Evolutionary conservation across 805 yeast genomes (phyloP).

Genomic region (Ogataea degrootiae): DNA sequence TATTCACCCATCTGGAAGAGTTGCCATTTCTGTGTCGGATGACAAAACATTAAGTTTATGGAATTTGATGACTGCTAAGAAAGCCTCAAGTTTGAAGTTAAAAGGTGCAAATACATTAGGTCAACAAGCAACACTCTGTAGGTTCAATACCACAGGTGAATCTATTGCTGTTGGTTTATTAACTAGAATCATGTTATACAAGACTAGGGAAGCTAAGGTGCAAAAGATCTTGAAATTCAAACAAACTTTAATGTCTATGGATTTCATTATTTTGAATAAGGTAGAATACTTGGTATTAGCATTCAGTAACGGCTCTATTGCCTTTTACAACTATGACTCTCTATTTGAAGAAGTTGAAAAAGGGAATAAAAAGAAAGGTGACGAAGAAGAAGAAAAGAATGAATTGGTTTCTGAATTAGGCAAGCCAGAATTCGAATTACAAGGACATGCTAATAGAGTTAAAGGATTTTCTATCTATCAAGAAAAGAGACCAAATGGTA

Average conservation of each 20-base stretch:
- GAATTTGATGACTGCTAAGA: constrained; percentile 95
- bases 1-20: constrained; percentile 84
- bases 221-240: constrained; percentile 47
- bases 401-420: constrained; percentile 21
- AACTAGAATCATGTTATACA: constrained; percentile 60
- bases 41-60: constrained; percentile 84
- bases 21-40: constrained; percentile 84
- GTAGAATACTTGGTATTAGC: constrained; percentile 62
- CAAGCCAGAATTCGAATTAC: constrained; percentile 53
- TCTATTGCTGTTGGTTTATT: constrained; percentile 72
- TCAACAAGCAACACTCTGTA: constrained; percentile 34
- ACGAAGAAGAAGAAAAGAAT: constrained; percentile 24
- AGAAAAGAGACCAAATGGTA: constrained; percentile 30
- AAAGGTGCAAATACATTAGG: constrained; percentile 64
- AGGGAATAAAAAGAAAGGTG: constrained; percentile 20
- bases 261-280: constrained; percentile 41
- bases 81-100: constrained; percentile 78
- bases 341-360: constrained; percentile 17
- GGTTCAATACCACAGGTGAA: constrained; percentile 52
- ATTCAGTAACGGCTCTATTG: constrained; percentile 64
- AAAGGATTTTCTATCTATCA: constrained; percentile 64
- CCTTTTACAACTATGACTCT: constrained; percentile 44
- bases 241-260: constrained; percentile 63
- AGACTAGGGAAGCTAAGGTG: constrained; percentile 57
- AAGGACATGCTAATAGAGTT: constrained; percentile 82